Conservation (phyloP, 2,329 filamentous ascomycete species). For the Capronia epimyces region DNA sequence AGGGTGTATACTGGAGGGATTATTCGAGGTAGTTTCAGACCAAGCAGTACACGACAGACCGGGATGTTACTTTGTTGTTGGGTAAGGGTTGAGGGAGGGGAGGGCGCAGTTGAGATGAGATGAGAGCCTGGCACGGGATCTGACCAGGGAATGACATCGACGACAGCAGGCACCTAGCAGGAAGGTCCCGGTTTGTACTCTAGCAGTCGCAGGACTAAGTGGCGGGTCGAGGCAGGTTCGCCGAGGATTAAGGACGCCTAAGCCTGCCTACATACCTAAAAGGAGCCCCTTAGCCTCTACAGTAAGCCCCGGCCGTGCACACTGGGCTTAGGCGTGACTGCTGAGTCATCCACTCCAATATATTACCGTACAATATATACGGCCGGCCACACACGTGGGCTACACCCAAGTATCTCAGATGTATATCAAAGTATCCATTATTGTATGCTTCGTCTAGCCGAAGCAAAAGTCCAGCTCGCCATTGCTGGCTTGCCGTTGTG, state of each 20-base stretch:
- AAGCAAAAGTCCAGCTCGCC: conserved; percentile 3
- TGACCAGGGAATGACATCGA: conserved; percentile 14
- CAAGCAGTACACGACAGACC: neutral
- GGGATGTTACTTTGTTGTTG: too few relatives aligned
- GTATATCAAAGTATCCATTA: too few relatives aligned
- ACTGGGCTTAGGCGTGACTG: too few relatives aligned
- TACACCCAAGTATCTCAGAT: too few relatives aligned
- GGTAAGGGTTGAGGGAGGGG: neutral
- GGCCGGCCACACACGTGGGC: too few relatives aligned
- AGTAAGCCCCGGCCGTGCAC: too few relatives aligned
- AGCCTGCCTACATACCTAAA: too few relatives aligned
- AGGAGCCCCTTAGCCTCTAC: too few relatives aligned
- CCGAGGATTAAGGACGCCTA: too few relatives aligned
- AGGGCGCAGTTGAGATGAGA: neutral
- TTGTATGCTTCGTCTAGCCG: conserved; percentile 2
- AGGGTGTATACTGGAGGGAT: neutral
- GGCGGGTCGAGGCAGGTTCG: conserved; percentile 5
- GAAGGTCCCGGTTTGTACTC: neutral
- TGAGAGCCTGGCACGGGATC: conserved; percentile 2
- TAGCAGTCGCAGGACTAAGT: neutral
- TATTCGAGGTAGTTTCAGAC: neutral
- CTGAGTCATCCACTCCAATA: too few relatives aligned
- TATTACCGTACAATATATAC: too few relatives aligned
- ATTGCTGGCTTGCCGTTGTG: neutral
- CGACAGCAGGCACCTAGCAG: neutral